Conservation (phyloP, 352 stramenopile genomes). For the Pythium monospermum region DNA sequence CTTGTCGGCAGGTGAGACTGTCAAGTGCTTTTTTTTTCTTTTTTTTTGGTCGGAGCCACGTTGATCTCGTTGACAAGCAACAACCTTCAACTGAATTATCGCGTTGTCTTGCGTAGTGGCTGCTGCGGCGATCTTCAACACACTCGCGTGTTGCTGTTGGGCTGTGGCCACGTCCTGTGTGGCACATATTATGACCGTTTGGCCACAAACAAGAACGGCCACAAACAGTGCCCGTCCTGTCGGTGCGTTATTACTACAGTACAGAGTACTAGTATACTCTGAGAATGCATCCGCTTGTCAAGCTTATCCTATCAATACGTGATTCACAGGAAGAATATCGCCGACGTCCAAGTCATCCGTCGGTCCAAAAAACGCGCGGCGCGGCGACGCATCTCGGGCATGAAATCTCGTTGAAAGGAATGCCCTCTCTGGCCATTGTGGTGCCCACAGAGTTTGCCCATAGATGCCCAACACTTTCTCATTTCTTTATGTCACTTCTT, state of each 20-base stretch:
- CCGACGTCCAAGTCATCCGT: conserved; percentile 13
- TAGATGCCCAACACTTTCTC: too few species aligned
- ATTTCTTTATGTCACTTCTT: too few species aligned
- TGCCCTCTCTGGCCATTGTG: background rate
- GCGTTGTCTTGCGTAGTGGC: conserved; percentile 26
- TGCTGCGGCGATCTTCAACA: conserved; percentile 59
- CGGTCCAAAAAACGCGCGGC: conserved; percentile 22
- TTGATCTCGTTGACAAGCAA: background rate
- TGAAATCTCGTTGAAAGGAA: too few species aligned
- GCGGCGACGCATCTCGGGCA: conserved; percentile 8
- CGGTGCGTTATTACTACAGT: conserved; percentile 21
- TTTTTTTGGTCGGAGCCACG: background rate
- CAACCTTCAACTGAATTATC: too few species aligned
- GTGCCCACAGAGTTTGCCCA: background rate
- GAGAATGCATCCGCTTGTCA: too few species aligned
- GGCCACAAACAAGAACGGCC: conserved; percentile 32
- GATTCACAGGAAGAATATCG: conserved; percentile 23
- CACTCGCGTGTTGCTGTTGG: conserved; percentile 51
- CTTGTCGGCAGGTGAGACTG: too few species aligned
- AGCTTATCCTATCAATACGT: too few species aligned
- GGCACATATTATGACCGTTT: conserved; percentile 49
- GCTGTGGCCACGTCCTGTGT: conserved; percentile 62
- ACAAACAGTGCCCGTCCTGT: conserved; percentile 68
- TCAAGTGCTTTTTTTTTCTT: too few species aligned
- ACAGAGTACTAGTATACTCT: too few species aligned